Evolutionary conservation across 1,284 basidiomycete genomes (phyloP).

Genomic region (Xanthoconium separans): DNA sequence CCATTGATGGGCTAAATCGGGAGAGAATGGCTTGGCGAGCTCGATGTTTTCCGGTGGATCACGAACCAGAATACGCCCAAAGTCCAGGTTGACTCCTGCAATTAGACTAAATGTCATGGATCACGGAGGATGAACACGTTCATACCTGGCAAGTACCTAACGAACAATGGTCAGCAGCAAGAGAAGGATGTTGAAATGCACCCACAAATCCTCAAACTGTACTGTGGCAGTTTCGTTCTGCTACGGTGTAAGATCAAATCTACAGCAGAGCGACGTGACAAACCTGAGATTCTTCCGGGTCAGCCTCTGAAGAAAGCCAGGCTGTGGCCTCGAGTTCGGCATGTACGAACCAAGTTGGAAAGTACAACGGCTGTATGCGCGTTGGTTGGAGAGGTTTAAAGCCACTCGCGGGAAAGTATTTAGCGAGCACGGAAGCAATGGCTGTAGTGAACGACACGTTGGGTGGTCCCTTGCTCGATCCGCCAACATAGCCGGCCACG

Average conservation of each 20-base stretch:
- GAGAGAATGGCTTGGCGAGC: conserved; percentile 34
- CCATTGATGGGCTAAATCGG: conserved; percentile 33
- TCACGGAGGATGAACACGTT: background rate
- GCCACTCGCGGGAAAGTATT: conserved; percentile 28
- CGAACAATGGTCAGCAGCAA: conserved; percentile 11
- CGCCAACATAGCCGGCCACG: conserved; percentile 15
- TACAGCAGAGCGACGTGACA: conserved; percentile 6
- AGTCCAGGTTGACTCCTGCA: conserved; percentile 27
- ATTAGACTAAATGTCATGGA: background rate
- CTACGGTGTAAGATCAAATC: conserved; percentile 3
- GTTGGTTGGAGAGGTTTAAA: conserved; percentile 30
- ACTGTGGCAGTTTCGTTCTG: conserved; percentile 22
- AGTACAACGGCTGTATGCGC: conserved; percentile 48
- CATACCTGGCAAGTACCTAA: conserved; percentile 32
- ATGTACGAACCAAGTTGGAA: conserved; percentile 62
- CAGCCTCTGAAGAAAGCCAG: conserved; percentile 28
- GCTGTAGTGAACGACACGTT: conserved; percentile 18
- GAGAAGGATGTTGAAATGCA: conserved; percentile 6
- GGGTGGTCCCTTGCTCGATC: conserved; percentile 9
- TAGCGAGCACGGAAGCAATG: conserved; percentile 27
- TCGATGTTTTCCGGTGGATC: conserved; percentile 12
- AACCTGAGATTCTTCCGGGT: conserved; percentile 23
- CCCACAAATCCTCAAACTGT: conserved; percentile 28
- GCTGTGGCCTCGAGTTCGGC: conserved; percentile 43
- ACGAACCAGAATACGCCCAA: conserved; percentile 33